Evolutionary conservation across 108 stramenopile species (phyloP).

Genomic region (Parietichytrium sp.): DNA sequence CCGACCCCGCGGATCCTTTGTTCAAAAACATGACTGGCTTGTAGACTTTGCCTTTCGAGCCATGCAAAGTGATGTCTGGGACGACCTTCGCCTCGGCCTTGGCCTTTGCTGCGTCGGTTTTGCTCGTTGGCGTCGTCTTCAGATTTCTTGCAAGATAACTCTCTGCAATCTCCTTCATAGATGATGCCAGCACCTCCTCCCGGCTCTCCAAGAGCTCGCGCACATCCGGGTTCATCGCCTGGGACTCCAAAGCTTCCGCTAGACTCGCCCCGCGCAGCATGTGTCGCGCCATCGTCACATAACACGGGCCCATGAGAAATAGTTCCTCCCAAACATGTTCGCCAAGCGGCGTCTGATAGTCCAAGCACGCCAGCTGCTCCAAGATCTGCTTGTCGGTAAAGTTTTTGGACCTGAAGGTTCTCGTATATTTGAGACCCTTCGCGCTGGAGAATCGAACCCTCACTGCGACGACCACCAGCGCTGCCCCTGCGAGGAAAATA

Average conservation of each 20-base stretch:
- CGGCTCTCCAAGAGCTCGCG: background rate
- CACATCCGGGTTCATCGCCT: background rate
- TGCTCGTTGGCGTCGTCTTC: no score
- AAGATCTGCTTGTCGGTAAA: slow-evolving; percentile 28
- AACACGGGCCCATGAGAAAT: background rate
- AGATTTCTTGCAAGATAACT: background rate
- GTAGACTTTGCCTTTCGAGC: background rate
- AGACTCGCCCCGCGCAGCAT: background rate
- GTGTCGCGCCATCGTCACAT: background rate
- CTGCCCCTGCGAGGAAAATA: background rate
- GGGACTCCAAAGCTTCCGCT: background rate
- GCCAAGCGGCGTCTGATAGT: background rate
- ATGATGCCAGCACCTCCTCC: background rate
- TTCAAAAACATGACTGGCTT: background rate
- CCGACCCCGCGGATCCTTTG: background rate
- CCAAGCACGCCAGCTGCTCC: background rate
- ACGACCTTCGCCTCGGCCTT: background rate
- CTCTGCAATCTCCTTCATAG: background rate
- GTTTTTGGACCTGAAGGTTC: background rate
- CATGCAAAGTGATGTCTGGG: background rate
- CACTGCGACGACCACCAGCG: slow-evolving; percentile 10
- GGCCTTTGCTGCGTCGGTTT: background rate
- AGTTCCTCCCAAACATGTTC: background rate
- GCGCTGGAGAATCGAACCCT: background rate
- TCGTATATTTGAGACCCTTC: background rate